Percentiles rank a stretch among this genome's conserved stretches.
Conservation (phyloP, 1,139 yeast species). For the Wickerhamomyces sp. region DNA sequence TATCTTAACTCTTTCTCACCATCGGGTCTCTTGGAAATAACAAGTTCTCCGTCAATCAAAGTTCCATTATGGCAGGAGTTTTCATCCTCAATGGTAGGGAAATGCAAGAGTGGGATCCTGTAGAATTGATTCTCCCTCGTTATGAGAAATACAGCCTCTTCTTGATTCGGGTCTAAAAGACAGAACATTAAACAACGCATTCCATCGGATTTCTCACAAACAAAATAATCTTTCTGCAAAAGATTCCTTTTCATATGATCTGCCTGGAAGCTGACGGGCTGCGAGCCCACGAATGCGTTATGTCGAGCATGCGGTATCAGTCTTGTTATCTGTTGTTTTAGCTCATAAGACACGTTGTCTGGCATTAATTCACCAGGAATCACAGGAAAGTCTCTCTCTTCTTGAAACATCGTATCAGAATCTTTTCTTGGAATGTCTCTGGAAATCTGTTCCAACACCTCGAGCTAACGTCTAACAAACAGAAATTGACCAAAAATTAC, state of each 20-base stretch:
- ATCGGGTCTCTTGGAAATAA: conserved; percentile 48
- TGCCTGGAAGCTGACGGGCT: conserved; percentile 87
- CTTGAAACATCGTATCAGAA: conserved; percentile 17
- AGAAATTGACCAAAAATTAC: too few species aligned
- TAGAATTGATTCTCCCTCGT: conserved; percentile 87
- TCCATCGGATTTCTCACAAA: conserved; percentile 96
- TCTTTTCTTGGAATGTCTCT: too few species aligned
- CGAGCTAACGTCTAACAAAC: too few species aligned
- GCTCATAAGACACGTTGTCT: conserved; percentile 61
- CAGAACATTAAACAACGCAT: conserved; percentile 71
- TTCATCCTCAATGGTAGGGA: conserved; percentile 61
- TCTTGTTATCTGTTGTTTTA: conserved; percentile 66
- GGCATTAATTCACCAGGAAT: conserved; percentile 83
- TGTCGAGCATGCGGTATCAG: conserved; percentile 49
- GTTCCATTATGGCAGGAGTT: conserved; percentile 78
- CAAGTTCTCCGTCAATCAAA: conserved; percentile 88
- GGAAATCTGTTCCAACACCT: too few species aligned
- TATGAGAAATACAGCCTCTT: conserved; percentile 70
- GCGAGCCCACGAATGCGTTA: conserved; percentile 77
- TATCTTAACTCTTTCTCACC: conserved; percentile 65
- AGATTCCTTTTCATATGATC: conserved; percentile 64
- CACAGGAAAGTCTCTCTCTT: conserved; percentile 65
- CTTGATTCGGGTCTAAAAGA: conserved; percentile 69
- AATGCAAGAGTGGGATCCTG: conserved; percentile 77
- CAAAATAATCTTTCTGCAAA: conserved; percentile 66